Base-by-base conservation (phyloP, 2,329 filamentous ascomycete species). In the Sclerotinia nivalis region DNA sequence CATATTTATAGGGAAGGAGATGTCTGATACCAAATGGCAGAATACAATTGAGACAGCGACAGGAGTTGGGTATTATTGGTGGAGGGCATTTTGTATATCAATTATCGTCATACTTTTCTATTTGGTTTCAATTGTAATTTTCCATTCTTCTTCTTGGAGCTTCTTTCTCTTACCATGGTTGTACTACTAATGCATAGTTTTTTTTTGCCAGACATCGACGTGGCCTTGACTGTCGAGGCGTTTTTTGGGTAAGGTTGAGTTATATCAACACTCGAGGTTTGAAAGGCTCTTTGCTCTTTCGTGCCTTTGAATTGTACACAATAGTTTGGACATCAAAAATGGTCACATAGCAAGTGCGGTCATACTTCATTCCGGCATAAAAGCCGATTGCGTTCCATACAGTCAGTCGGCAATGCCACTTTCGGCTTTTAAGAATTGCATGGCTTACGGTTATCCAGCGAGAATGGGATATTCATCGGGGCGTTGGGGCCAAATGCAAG, bases 1-100 rank as follows among this genome's bases (percentile, higher is more conserved):
- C 34, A 52, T 43, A 52, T 65, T 15, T 52, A 65, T 28, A 28
- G 47, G 47, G 18, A 65, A 18, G 40, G 1, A 4, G 22, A 28
- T 52, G 10, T 8, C n/a, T 65, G 47, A 43, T 40, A 40, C 25
- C n/a, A 12, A 22, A 5, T 65, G 34, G 47, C 31, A 34, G 13
- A 64, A 28, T 10, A 28, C 34, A 28, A 65, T 54, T 50, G 61
- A 28, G 15, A 40, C 31, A 54, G 47, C 47, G 61, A 65, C 61
- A 65, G 61, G 61, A 65, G 61, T 65, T 65, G 20, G 47, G 47
- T 22, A 65, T 65, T 65, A 52, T 50, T 25, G n/a, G 61, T 52
- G 47, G 34, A 28, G 34, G 61, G 47, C 47, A 65, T 65, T 52
- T 65, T 65, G 61, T 65, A 52, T 65, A 65, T 65, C 31, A 22